Base-by-base conservation (phyloP, 805 yeast species). In the Sugiyamaella marilandica region DNA sequence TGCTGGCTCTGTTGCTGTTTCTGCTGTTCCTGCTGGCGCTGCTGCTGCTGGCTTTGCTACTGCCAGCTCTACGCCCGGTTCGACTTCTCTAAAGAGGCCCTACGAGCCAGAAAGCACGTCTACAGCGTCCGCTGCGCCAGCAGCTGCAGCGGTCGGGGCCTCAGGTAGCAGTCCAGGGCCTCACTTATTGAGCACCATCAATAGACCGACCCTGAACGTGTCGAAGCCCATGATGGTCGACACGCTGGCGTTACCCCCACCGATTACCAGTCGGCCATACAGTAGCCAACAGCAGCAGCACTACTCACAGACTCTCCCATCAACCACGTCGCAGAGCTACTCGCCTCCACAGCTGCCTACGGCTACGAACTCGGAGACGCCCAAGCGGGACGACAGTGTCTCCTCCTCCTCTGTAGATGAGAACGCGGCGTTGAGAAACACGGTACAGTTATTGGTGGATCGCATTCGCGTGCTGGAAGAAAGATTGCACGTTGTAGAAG, bases 401-500 rank as follows among this genome's bases (percentile, higher is more conserved):
- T 8, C 52, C 11, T 35, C 46, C 33, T 8, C 52, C 11, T 35
- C 46, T 8, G 2, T 39, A 1, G 44, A 50, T 5, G 49, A 48
- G 11, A 53, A 31, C 21, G 53, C 59, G 39, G 47, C 47, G 24
- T 51, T 57, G 34, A 55, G 59, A 60, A 47, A 54, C 13, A 45
- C 60, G 41, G 64, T 65, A 11, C 58, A 64, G 32, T 52, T 59
- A 33, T 56, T 68, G 35, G 70, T 68, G 47, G 59, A 61, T 16
- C 59, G 65, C 7, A 50, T 68, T 19, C 54, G 63, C 14, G 59
- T 59, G 19, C 52, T 65, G 16, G 71, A 68, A 50, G 67, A 63
- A 19, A 61, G 70, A n/a, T 47, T 67, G 33, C 57, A 58, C 36
- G 58, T 62, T n/a, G 53, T 68, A 10, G 71, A 67, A 45, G 59